Evolutionary conservation across 768 basidiomycete species (phyloP).

Genomic region (Russula earlei): DNA sequence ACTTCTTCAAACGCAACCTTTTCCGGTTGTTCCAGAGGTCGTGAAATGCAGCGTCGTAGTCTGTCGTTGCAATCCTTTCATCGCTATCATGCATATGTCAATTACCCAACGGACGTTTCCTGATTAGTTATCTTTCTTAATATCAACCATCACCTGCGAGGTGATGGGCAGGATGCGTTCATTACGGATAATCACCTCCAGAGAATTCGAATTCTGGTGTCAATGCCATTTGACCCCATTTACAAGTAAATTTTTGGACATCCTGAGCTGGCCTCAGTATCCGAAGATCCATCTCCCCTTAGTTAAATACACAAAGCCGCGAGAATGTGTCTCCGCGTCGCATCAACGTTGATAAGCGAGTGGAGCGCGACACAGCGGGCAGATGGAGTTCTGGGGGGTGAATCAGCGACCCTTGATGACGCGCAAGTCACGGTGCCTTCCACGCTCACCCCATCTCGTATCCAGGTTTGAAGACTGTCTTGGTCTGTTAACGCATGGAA

Average conservation of each 20-base stretch:
- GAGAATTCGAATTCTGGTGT: neutral
- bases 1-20: constrained; percentile 75
- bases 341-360: too few species aligned
- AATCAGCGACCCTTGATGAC: constrained; percentile 4
- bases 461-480: constrained; percentile 18
- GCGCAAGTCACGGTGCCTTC: neutral
- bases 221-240: constrained; percentile 7
- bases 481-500: too few species aligned
- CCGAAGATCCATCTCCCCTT: too few species aligned
- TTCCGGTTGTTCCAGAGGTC: constrained; percentile 75
- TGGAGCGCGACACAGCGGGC: constrained; percentile 62
- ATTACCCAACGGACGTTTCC: neutral
- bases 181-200: constrained; percentile 7
- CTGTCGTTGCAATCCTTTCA: constrained; percentile 1
- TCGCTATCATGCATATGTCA: neutral
- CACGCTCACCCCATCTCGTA: constrained; percentile 16
- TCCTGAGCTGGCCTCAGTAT: neutral
- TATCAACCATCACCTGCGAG: neutral
- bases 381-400: constrained; percentile 46
- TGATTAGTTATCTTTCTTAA: neutral
- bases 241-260: constrained; percentile 1
- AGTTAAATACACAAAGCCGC: constrained; percentile 11
- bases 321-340: constrained; percentile 1
- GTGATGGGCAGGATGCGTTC: neutral
- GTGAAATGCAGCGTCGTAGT: constrained; percentile 28